Evolutionary conservation across 1,139 yeast species (phyloP), one percentile per base, ranked within the genome.

Genomic region (Scheffersomyces illinoinensis): DNA sequence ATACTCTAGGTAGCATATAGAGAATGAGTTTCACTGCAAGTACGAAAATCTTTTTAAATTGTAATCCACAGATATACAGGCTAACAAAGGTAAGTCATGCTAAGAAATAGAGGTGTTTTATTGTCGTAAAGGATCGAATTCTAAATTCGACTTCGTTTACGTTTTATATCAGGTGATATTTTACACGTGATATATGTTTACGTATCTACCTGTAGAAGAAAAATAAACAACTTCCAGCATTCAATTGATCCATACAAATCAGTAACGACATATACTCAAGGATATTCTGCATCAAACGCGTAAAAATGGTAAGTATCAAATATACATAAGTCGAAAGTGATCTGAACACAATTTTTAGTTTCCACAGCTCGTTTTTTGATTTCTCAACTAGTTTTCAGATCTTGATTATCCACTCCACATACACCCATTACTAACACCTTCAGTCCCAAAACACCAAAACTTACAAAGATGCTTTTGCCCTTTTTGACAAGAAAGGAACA

Each of bases 401-500:
- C 33, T 2, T 24, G 6, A 24, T 1, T 5, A 24, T 24, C 17
- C 43, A 12, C 7, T 33, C 10, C 17, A 33, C 17, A 4, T 33
- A 33, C 43, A 33, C 43, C 17, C 43, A 33, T 12, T 57, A 60
- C 57, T 59, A 61, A 64, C 64, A 49, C 51, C 51, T 17, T n/a
- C 59, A 78, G 83, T 78, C 83, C 46, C 83, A 78, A 71, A 79
- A 79, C 68, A 80, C 83, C 53, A 91, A 90, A 74, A 90, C 96
- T 54, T 91, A 92, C 80, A 93, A 91, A 77, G 99, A 95, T 83
- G 98, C 98, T 26, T 96, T 96, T 76, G 96, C 98, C 46, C 87
- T 96, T 58, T 96, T 95, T 74, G 99, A 96, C 80, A 93, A 93
- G 78, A 91, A 93, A 70, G 99, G 98, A 52, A 91, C 96, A 53